Percentiles rank a stretch among this genome's conserved stretches.
These are phyloP conservation scores for Carex kokanica DNA, from an alignment of 176 grass and related monocot genomes.

Conservation along the genomic window DNA sequence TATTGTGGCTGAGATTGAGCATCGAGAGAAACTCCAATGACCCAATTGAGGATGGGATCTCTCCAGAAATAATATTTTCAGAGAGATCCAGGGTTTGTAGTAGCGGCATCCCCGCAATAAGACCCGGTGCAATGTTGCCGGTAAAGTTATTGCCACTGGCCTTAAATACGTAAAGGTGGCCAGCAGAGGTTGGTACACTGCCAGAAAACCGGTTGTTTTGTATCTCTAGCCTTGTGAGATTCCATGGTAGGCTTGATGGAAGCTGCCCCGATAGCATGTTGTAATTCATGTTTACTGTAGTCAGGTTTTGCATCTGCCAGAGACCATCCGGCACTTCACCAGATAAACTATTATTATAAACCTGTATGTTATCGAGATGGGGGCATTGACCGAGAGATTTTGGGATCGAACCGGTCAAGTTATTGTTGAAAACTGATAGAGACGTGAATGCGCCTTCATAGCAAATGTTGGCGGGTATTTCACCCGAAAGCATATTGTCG, in stretches of 20 bases:
- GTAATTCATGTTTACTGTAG: background rate
- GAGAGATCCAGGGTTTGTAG: slow-evolving; percentile 41
- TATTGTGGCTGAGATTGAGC: slow-evolving; percentile 52
- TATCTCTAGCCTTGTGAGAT: slow-evolving; percentile 33
- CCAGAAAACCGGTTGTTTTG: slow-evolving; percentile 49
- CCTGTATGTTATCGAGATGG: background rate
- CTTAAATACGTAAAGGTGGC: slow-evolving; percentile 11
- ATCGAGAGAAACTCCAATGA: slow-evolving; percentile 16
- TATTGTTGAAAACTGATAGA: slow-evolving; percentile 32
- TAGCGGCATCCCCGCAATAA: slow-evolving; percentile 30
- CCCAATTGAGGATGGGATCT: slow-evolving; percentile 41
- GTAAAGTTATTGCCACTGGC: slow-evolving; percentile 56
- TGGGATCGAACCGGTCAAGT: slow-evolving; percentile 56
- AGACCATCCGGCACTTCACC: slow-evolving; percentile 51
- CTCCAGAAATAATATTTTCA: slow-evolving; percentile 46
- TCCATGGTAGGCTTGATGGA: slow-evolving; percentile 25
- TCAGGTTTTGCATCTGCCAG: slow-evolving; percentile 38
- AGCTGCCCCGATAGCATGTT: slow-evolving; percentile 53
- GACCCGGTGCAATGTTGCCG: slow-evolving; percentile 34
- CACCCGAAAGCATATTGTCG: slow-evolving; percentile 47
- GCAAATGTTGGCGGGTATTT: slow-evolving; percentile 54
- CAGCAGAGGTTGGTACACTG: slow-evolving; percentile 31
- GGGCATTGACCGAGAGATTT: slow-evolving; percentile 45
- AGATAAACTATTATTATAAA: slow-evolving; percentile 47
- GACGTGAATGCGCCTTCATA: background rate